Evolutionary conservation across 257 asterid species (phyloP).

Genomic region (Salvia splendens): DNA sequence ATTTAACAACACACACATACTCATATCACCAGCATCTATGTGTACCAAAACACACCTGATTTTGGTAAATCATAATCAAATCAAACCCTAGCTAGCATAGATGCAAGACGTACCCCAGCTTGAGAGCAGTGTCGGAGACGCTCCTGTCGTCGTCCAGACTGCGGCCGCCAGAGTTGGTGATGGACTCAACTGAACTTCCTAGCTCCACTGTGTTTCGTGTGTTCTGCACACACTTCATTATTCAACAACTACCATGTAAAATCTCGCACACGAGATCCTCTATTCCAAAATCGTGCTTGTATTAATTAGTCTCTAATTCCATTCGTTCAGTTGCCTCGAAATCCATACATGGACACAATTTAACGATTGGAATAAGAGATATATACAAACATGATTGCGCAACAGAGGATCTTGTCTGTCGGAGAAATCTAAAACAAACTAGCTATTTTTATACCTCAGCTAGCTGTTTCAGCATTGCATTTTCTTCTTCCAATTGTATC

Average conservation of each 20-base stretch:
- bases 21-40: no score
- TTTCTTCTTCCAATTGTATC: slow-evolving; percentile 53
- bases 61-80: no score
- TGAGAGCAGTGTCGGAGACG: slow-evolving; percentile 61
- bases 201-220: slow-evolving; percentile 31
- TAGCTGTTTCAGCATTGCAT: slow-evolving; percentile 53
- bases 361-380: neutral
- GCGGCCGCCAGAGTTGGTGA: slow-evolving; percentile 28
- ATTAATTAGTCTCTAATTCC: neutral
- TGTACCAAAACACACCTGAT: no score
- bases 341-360: neutral
- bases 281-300: neutral
- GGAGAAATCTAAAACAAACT: no score
- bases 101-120: slow-evolving; percentile 52
- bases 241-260: neutral
- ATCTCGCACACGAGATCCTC: neutral
- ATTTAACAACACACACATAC: no score
- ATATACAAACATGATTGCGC: neutral
- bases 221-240: slow-evolving; percentile 27
- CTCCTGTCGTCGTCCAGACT: slow-evolving; percentile 33
- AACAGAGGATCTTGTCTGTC: neutral
- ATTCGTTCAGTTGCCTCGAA: neutral
- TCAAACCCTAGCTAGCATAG: no score
- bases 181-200: slow-evolving; percentile 51
- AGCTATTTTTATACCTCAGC: slow-evolving; percentile 9